phyloP scores from a whole-genome alignment of 106 monocot species.

The Platanthera guangdongensis region DNA sequence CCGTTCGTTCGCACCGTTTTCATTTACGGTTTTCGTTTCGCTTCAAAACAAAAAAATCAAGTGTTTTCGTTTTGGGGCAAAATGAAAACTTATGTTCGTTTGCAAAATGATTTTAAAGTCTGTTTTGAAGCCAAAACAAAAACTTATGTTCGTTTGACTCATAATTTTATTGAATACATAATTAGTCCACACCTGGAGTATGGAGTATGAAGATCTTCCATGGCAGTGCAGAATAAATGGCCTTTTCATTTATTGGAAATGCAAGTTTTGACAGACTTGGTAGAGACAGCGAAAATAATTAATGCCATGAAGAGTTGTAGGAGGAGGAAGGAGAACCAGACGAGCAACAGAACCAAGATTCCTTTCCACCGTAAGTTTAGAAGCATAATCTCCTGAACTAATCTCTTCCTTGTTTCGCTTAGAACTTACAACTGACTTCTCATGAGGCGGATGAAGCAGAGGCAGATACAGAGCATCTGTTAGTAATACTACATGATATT shows the following conservation, averaged over 20 bases:
- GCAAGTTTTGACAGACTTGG: background rate
- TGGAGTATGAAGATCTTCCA: slow-evolving; percentile 67
- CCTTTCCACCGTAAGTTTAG: slow-evolving; percentile 77
- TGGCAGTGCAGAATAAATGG: slow-evolving; percentile 26
- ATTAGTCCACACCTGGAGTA: slow-evolving; percentile 54
- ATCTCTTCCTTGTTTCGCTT: background rate
- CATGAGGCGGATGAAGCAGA: slow-evolving; percentile 30
- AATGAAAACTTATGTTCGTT: no score
- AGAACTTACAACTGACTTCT: slow-evolving; percentile 49
- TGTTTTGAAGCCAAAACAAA: no score
- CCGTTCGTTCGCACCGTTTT: no score
- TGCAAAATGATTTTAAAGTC: no score
- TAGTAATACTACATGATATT: slow-evolving; percentile 14
- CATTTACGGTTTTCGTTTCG: no score
- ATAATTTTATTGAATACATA: no score
- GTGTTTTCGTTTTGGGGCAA: no score
- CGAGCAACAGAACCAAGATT: slow-evolving; percentile 48
- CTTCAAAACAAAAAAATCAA: no score
- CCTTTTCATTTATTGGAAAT: background rate
- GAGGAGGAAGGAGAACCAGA: slow-evolving; percentile 72
- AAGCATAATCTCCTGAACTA: slow-evolving; percentile 49
- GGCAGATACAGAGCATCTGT: slow-evolving; percentile 36
- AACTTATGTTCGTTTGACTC: no score
- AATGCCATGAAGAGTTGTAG: slow-evolving; percentile 75
- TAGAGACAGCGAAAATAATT: background rate